Evolutionary conservation across 2,329 filamentous ascomycete species (phyloP), one percentile per base, ranked within the genome.

Genomic region (Exophiala xenobiotica): DNA sequence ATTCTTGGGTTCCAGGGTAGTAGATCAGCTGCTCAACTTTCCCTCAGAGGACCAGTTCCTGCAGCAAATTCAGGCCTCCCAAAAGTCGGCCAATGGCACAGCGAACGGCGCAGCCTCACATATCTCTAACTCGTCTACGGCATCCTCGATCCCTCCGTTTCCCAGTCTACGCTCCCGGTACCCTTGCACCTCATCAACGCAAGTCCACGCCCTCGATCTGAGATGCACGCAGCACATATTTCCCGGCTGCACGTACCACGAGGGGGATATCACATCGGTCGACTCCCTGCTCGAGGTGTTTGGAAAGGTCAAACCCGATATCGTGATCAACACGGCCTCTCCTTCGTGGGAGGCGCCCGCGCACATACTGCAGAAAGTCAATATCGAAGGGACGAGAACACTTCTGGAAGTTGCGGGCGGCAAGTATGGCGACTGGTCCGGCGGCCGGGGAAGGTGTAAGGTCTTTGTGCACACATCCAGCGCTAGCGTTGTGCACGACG

Each of bases 401-500:
- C 80, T 96, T 42, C 55, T 76, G 11, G 66, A 75, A 46, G 75
- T 97, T 48, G 81, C 85, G 27, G 88, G 88, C 12, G 87, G 87
- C 62, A 79, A 80, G 65, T 75, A 80, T 60, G 79, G 70, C 12
- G 68, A 80, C 29, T 85, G 80, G 56, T 35, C 31, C 31, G 31
- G 31, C 9, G 31, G 31, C 2, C 90, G 92, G 50, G 69, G 71
- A 46, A 68, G 70, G 49, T 74, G 73, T 64, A 88, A 85, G 71
- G 88, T 81, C 0, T 83, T 97, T 58, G 88, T 97, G 40, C 96
- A 92, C 72, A 97, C 92, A 14, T 93, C 88, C 69, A 93, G 87
- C 47, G 87, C 88, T 46, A 95, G 90, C 54, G 86, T 96, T 56
- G 77, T 96, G 58, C 86, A 88, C 66, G 90, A 97, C 71, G 91